These are phyloP conservation scores for Aureobasidium sp. DNA, from an alignment of 2,329 filamentous ascomycete species.

Conservation along the genomic window DNA sequence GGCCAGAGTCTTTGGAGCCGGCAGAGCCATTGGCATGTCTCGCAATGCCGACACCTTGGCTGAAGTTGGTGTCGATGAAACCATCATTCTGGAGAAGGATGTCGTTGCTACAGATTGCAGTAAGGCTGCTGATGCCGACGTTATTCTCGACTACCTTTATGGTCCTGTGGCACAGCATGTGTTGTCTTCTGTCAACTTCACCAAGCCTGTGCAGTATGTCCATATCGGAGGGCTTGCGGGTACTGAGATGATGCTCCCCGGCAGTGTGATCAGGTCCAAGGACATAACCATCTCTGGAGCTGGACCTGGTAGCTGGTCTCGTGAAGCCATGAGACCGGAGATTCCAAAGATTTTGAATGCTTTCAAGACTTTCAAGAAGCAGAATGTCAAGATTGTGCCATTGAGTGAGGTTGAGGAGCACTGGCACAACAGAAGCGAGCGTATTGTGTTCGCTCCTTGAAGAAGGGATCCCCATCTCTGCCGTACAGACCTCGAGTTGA, in stretches of 20 bases:
- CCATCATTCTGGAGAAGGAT: conserved; percentile 37
- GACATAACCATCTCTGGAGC: conserved; percentile 38
- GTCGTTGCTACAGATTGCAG: conserved; percentile 43
- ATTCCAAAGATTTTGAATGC: conserved; percentile 23
- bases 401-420: conserved; percentile 21
- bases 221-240: conserved; percentile 45
- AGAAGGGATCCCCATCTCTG: too few relatives aligned
- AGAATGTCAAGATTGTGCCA: conserved; percentile 21
- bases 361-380: conserved; percentile 18
- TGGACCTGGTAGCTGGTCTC: conserved; percentile 25
- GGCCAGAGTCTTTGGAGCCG: conserved; percentile 44
- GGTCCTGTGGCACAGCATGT: conserved; percentile 40
- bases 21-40: conserved; percentile 45
- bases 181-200: conserved; percentile 36
- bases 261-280: conserved; percentile 42
- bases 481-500: too few relatives aligned
- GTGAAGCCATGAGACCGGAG: conserved; percentile 21
- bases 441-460: conserved; percentile 22
- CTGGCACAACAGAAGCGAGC: conserved; percentile 22
- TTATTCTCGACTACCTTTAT: conserved; percentile 54
- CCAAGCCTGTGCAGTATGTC: conserved; percentile 44
- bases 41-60: conserved; percentile 41
- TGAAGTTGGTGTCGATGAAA: conserved; percentile 40
- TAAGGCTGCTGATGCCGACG: conserved; percentile 41
- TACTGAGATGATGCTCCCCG: conserved; percentile 33